A percentile compares a stretch with the other conserved stretches of the same genome.
Conservation (phyloP, 2,329 filamentous ascomycete genomes). For the Cordyceps cicadae region DNA sequence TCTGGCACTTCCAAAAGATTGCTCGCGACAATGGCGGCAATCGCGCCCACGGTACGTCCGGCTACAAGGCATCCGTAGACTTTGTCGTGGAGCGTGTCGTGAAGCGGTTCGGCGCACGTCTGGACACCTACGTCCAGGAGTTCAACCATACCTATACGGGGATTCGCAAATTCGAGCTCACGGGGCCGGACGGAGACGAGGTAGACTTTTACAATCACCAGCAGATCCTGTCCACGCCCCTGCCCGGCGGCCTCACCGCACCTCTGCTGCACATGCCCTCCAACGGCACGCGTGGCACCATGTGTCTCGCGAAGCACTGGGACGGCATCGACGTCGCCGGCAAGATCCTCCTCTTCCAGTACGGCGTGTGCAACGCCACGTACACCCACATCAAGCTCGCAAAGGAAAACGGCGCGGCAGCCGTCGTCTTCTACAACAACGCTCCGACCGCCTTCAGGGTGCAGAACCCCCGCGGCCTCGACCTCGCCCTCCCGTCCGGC, state of each 20-base stretch:
- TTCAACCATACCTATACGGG: conserved; percentile 39
- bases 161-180: conserved; percentile 34
- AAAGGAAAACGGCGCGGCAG: conserved; percentile 31
- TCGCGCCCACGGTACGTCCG: conserved; percentile 50
- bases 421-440: conserved; percentile 55
- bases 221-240: conserved; percentile 38
- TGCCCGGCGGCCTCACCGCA: conserved; percentile 26
- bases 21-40: conserved; percentile 48
- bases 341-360: conserved; percentile 37
- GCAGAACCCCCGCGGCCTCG: conserved; percentile 29
- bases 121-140: conserved; percentile 37
- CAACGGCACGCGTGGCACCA: conserved; percentile 28
- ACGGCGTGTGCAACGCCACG: conserved; percentile 32
- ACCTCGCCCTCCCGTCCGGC: conserved; percentile 28
- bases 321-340: conserved; percentile 31
- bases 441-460: conserved; percentile 30
- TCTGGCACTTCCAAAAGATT: conserved; percentile 47
- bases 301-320: conserved; percentile 35
- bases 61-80: conserved; percentile 50
- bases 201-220: conserved; percentile 35
- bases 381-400: conserved; percentile 34
- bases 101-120: conserved; percentile 30
- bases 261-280: conserved; percentile 27
- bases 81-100: conserved; percentile 42
- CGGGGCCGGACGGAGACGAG: conserved; percentile 25